Base-by-base conservation (phyloP, 179 eudicot species). In the Silene noctiflora region DNA sequence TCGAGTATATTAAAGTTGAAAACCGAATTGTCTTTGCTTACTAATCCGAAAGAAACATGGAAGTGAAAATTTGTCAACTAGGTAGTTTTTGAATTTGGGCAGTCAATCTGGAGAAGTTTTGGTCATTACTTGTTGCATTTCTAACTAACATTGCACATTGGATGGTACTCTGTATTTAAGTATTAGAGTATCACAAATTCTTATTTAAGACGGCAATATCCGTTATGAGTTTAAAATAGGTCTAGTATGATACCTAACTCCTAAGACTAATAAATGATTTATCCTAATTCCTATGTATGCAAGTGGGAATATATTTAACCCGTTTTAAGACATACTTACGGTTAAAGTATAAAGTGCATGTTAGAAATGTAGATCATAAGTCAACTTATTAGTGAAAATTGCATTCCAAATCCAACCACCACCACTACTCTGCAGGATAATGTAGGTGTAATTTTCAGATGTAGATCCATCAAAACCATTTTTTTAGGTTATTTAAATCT, bases 291-390 rank as follows among this genome's bases (percentile, higher is more conserved):
- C 2, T 39, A 6, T 39, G 8, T 39, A 39, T 39, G 39, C 39
- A 39, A 7, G 46, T 39, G 11, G 39, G 39, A 5, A 33, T 33
- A 33, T 33, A 33, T 7, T 11, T 13, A 14, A 48, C 16, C 55
- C 55, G 55, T 48, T 8, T 0, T 9, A 46, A 48, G 17, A 10
- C 3, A 48, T 17, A 48, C 55, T 48, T 48, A 9, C 55, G 1
- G 4, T 48, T 48, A 51, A 16, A 51, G 58, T 51, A 13, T 51
- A 51, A 51, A 4, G 33, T 65, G 60, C 81, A 64, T 65, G 20
- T 55, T 55, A 33, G 80, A 71, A 48, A 51, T 53, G 35, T 22
- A 55, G 59, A 71, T 76, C n/a, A 71, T 48, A 35, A 80, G 83
- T 80, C 79, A 76, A 81, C 72, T 65, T 55, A 17, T 35, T n/a